Percentiles rank a stretch among this genome's conserved stretches.
Evolutionary conservation across 2,329 filamentous ascomycete species (phyloP).

Genomic region (Xylogone sp.): DNA sequence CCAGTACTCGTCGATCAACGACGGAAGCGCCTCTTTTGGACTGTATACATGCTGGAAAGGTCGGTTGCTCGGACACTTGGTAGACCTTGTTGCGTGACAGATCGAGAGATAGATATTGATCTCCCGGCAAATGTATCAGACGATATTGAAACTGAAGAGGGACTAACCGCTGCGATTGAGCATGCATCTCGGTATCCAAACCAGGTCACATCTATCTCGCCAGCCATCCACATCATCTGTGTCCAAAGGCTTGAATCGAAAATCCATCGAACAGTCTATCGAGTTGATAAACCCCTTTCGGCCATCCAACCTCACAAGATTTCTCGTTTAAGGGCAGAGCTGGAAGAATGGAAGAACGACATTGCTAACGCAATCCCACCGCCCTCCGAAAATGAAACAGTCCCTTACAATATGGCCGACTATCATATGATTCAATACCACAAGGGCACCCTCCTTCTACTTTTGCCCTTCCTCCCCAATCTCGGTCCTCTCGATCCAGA

Average conservation of each 20-base stretch:
- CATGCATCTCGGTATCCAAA: constrained; percentile 14
- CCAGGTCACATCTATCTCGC: constrained; percentile 16
- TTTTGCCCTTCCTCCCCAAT: constrained; percentile 43
- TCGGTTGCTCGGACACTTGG: constrained; percentile 44
- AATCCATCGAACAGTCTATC: constrained; percentile 9
- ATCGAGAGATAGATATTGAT: constrained; percentile 44
- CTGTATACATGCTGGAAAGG: constrained; percentile 42
- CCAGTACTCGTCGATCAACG: constrained; percentile 28
- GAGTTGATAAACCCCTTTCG: constrained; percentile 28
- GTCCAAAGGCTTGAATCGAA: constrained; percentile 7
- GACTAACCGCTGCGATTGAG: constrained; percentile 11
- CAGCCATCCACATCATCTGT: constrained; percentile 6
- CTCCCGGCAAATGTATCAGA: constrained; percentile 38
- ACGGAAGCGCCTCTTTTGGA: constrained; percentile 45
- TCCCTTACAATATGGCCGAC: constrained; percentile 30
- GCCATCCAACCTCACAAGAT: constrained; percentile 38
- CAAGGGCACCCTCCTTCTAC: constrained; percentile 39
- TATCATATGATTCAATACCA: constrained; percentile 37
- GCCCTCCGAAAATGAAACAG: constrained; percentile 28
- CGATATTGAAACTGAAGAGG: constrained; percentile 15
- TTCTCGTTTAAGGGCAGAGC: constrained; percentile 36
- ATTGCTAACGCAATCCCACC: constrained; percentile 11
- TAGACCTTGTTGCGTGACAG: constrained; percentile 42
- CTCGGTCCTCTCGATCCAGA: constrained; percentile 39
- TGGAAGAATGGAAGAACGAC: constrained; percentile 39